A percentile compares a stretch with the other conserved stretches of the same genome.
phyloP scores from a whole-genome alignment of 139 green algal species.

The Chlamydomonas applanata region DNA sequence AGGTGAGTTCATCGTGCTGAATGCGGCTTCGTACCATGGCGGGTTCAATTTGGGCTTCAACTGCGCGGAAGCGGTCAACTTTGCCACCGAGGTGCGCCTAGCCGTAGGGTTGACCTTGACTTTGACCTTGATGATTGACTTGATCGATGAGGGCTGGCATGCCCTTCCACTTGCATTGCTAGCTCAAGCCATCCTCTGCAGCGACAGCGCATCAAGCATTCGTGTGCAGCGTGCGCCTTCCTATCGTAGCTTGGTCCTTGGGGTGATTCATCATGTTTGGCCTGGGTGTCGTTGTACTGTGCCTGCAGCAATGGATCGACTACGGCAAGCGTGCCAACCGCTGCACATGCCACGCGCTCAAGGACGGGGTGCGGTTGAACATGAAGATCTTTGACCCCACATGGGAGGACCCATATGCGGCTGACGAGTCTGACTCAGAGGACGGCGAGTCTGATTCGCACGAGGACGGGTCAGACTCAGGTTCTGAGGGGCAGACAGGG shows the following conservation, averaged over 20 bases:
- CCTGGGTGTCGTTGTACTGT: not conserved
- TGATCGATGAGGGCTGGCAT: no score
- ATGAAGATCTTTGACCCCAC: slow-evolving; percentile 63
- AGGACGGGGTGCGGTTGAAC: slow-evolving; percentile 57
- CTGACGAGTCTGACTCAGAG: not conserved
- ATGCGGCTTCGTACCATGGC: slow-evolving; percentile 73
- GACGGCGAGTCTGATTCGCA: not conserved
- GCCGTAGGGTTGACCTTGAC: no score
- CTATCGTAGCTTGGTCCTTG: not conserved
- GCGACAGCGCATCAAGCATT: not conserved
- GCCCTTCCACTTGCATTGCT: no score
- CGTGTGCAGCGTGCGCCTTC: not conserved
- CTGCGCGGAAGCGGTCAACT: slow-evolving; percentile 82
- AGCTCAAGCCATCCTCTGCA: not conserved
- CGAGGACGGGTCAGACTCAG: not conserved
- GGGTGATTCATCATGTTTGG: no score
- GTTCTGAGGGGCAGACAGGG: not conserved
- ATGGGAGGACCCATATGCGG: slow-evolving; percentile 27
- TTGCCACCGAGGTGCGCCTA: slow-evolving; percentile 63
- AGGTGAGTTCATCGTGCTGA: slow-evolving; percentile 86
- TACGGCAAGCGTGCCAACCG: slow-evolving; percentile 47
- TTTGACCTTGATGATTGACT: no score
- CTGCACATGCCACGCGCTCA: slow-evolving; percentile 50
- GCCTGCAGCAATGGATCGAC: slow-evolving; percentile 54
- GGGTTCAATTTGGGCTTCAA: slow-evolving; percentile 87